Base-by-base conservation (phyloP, 169 alveolate genomes). In the Perkinsus marinus region DNA sequence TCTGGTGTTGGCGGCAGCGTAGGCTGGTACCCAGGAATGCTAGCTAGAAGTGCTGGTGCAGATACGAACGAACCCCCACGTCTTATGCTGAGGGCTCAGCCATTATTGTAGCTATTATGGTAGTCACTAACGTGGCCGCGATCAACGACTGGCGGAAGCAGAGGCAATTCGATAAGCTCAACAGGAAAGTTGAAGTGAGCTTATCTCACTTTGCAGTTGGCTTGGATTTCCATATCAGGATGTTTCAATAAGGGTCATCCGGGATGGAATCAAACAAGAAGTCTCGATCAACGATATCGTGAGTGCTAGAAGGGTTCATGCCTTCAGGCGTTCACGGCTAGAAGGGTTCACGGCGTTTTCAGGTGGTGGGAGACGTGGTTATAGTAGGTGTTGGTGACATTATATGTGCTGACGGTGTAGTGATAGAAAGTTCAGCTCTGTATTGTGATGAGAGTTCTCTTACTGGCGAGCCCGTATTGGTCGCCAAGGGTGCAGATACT, bases 401-500 rank as follows among this genome's bases (percentile, higher is more conserved):
- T 38, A 93, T 97, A 34, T 92, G 93, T 9, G 96, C 96, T 46
- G 97, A 97, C 92, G 95, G 97, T 34, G 46, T 97, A 37, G 93
- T 97, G 43, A 89, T 96, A 36, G 95, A 95, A 57, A 96, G 97
- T 38, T 92, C 94, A 90, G 96, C 95, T 39, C 92, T 97, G 57
- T 93, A 95, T 69, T 92, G 95, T 90, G 98, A 96, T 94, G 99
- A 97, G 93, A 92, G 96, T 41, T 92, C 97, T n/a, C 91, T 96
- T n/a, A 97, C 99, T 22, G 99, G 99, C 30, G 98, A 97, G 93
- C 93, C 96, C 57, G 98, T 96, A 43, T 91, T 94, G 92, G 93
- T 96, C 90, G 93, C 93, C 92, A 97, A 97, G 92, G 93, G 41
- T 39, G 43, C 91, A 0, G n/a, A 90, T 0, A 0, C 22, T 30